phyloP scores from a whole-genome alignment of 2,329 filamentous ascomycete genomes.

The Fusarium sp. region DNA sequence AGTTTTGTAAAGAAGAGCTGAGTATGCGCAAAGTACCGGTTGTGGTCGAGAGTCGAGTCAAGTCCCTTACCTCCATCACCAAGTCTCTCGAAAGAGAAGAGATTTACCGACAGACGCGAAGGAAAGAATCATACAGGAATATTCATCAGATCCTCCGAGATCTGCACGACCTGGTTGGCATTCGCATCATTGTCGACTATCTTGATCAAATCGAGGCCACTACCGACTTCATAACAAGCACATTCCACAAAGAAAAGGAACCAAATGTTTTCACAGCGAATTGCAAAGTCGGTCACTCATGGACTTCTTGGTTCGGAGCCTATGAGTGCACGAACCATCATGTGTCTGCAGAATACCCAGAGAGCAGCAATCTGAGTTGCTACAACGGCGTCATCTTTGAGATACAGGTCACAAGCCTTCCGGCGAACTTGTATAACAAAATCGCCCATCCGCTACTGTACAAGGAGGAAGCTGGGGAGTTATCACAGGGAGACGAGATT shows the following conservation, averaged over 20 bases:
- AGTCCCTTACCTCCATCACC: too few species aligned
- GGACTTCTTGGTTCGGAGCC: not conserved
- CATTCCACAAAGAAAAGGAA: not conserved
- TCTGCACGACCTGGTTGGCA: too few species aligned
- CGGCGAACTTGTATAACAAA: not conserved
- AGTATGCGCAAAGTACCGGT: too few species aligned
- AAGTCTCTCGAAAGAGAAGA: too few species aligned
- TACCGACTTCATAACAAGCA: rapidly evolving
- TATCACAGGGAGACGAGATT: not conserved
- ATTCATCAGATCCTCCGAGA: too few species aligned
- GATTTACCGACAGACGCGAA: too few species aligned
- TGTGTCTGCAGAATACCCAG: not conserved
- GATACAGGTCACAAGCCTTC: not conserved
- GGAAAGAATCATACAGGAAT: too few species aligned
- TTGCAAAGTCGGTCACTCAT: not conserved
- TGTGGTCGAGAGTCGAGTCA: too few species aligned
- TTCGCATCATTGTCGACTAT: too few species aligned
- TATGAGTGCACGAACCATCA: not conserved
- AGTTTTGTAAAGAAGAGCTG: too few species aligned
- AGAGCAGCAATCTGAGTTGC: rapidly evolving
- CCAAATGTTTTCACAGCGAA: not conserved
- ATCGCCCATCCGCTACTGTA: not conserved
- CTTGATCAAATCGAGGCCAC: rapidly evolving
- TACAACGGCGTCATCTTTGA: not conserved
- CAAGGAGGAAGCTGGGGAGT: not conserved